Percentiles rank a stretch among this genome's conserved stretches.
Conservation (phyloP, 2,329 filamentous ascomycete genomes). For the Arthrobotrys conoides region DNA sequence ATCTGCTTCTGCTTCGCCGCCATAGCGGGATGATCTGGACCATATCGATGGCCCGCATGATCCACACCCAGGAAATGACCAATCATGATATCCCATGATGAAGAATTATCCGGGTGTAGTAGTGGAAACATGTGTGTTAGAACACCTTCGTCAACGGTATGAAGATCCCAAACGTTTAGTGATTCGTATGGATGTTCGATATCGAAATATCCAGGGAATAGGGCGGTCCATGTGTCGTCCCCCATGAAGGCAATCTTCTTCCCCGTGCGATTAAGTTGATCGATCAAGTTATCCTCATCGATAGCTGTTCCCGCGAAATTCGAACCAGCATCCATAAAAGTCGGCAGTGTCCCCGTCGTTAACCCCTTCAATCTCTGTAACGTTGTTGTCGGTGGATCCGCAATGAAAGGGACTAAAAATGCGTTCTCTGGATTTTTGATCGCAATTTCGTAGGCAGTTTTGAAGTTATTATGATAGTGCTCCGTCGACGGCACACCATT, state of each 20-base stretch:
- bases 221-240: conserved; percentile 96
- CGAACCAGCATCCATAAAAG: conserved; percentile 92
- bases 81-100: conserved; percentile 92
- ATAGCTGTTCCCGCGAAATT: conserved; percentile 97
- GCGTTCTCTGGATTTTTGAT: conserved; percentile 82
- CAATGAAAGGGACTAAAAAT: conserved; percentile 93
- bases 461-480: conserved; percentile 88
- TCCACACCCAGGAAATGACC: conserved; percentile 96
- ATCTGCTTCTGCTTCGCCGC: conserved; percentile 90
- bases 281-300: conserved; percentile 86
- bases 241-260: conserved; percentile 91
- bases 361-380: conserved; percentile 92
- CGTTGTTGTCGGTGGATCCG: conserved; percentile 94
- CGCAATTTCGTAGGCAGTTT: conserved; percentile 87
- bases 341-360: conserved; percentile 94
- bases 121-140: conserved; percentile 90
- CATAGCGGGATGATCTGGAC: conserved; percentile 93
- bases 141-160: conserved; percentile 96
- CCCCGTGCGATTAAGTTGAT: conserved; percentile 75
- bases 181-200: conserved; percentile 93
- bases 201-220: conserved; percentile 95
- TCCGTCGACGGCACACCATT: conserved; percentile 69
- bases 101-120: conserved; percentile 75
- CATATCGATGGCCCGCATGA: conserved; percentile 96
- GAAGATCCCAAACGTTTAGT: conserved; percentile 97